Conservation (phyloP, 495 filamentous ascomycete species). For the Neurospora sp. region DNA sequence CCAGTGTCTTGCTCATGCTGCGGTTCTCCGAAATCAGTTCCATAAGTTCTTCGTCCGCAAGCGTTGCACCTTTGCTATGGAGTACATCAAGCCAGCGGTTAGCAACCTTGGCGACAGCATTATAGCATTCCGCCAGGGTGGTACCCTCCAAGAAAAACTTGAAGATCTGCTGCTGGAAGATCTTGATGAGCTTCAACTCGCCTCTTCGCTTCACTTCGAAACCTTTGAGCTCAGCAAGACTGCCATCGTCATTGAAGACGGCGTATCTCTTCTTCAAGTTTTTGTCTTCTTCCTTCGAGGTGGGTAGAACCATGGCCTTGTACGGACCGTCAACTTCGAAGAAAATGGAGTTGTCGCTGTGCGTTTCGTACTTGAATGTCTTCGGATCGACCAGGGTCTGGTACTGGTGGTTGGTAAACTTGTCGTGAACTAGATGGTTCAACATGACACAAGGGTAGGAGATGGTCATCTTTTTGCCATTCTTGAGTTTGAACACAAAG, state of each 20-base stretch:
- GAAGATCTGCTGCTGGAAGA: slow-evolving; percentile 98
- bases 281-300: slow-evolving; percentile 97
- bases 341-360: slow-evolving; percentile 98
- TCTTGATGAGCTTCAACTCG: slow-evolving; percentile 98
- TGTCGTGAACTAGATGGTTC: slow-evolving; percentile 91
- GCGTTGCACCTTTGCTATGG: slow-evolving; percentile 69
- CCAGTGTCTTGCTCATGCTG: slow-evolving; percentile 92
- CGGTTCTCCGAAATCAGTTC: slow-evolving; percentile 98
- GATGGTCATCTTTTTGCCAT: slow-evolving; percentile 88
- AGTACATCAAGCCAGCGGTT: slow-evolving; percentile 95
- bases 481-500: slow-evolving; percentile 85
- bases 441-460: slow-evolving; percentile 99
- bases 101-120: slow-evolving; percentile 85
- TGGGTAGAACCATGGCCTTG: slow-evolving; percentile 92
- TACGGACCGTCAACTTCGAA: slow-evolving; percentile 99
- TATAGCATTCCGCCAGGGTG: slow-evolving; percentile 81
- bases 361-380: slow-evolving; percentile 82
- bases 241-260: slow-evolving; percentile 97
- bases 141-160: slow-evolving; percentile 94
- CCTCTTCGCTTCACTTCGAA: slow-evolving; percentile 98
- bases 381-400: slow-evolving; percentile 72
- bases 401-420: slow-evolving; percentile 96
- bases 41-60: slow-evolving; percentile 94
- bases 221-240: slow-evolving; percentile 91
- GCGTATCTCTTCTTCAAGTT: slow-evolving; percentile 99